Percentiles rank a stretch among this genome's conserved stretches.
These are phyloP conservation scores for Pilobolus umbonatus DNA, from an alignment of 192 early-diverging fungal species.

Conservation along the genomic window DNA sequence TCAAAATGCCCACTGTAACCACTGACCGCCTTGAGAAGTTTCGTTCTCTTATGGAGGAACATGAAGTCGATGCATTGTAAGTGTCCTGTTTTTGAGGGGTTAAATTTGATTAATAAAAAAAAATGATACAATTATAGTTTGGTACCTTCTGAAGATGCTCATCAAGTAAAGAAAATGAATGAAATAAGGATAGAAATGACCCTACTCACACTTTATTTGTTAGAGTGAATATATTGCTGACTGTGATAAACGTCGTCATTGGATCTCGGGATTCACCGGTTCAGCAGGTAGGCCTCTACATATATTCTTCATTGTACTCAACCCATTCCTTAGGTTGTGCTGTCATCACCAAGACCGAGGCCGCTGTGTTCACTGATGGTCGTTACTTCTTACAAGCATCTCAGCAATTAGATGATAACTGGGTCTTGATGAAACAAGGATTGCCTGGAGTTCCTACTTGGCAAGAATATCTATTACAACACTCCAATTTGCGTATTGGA, in stretches of 20 bases:
- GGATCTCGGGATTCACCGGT: constrained; percentile 95
- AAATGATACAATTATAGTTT: constrained; percentile 42
- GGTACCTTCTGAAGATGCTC: constrained; percentile 93
- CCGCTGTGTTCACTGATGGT: constrained; percentile 94
- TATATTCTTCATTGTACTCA: constrained; percentile 9
- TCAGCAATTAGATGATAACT: constrained; percentile 86
- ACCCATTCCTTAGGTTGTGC: constrained; percentile 57
- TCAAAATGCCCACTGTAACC: constrained; percentile 6
- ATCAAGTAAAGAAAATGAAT: constrained; percentile 59
- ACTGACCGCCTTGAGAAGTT: constrained; percentile 1
- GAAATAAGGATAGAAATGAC: neutral
- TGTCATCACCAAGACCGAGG: constrained; percentile 72
- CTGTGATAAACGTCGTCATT: constrained; percentile 83
- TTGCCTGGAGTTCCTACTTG: constrained; percentile 82
- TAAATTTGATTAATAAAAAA: neutral
- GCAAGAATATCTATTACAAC: constrained; percentile 92
- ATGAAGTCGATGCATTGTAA: constrained; percentile 30
- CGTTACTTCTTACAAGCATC: constrained; percentile 96
- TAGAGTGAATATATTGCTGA: constrained; percentile 93
- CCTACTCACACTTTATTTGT: neutral
- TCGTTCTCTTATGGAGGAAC: constrained; percentile 11
- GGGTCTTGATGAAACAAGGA: constrained; percentile 93
- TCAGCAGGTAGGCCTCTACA: constrained; percentile 68
- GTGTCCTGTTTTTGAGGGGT: neutral
- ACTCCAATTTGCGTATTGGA: no score